Evolutionary conservation across 805 yeast species (phyloP), one percentile per base, ranked within the genome.

Genomic region (Spathaspora sp.): DNA sequence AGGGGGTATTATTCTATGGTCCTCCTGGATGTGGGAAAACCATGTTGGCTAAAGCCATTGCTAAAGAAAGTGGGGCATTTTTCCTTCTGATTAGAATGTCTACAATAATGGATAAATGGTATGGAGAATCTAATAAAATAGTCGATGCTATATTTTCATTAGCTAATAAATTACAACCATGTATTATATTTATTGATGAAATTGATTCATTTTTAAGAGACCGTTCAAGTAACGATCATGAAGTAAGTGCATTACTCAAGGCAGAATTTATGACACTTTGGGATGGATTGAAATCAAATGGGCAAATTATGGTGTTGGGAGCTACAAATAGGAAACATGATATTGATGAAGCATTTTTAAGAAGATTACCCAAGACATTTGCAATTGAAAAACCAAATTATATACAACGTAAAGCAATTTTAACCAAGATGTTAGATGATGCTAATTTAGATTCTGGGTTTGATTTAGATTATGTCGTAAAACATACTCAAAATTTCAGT

Each of bases 1-100:
- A 89, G 62, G 99, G 99, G 42, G 97, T 93, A 2, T 71, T 93
- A 35, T 76, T 92, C 47, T 85, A 89, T 63, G 98, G 98, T 0
- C 97, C 98, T 2, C 98, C 98, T 0, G 98, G 98, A 0, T 93
- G 97, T 67, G 98, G 98, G 50, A 93, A 93, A 69, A 93, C 98
- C 3, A 89, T 93, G 97, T 75, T 93, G 59, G 98, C 97, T 9
- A 93, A 92, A 68, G 97, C 97, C 0, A 78, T 93, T 39, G 98
- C 98, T 1, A 80, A 83, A 51, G 97, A 92, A 66, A 85, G 96
- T 57, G 90, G 89, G 0, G 98, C 98, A 0, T 90, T 86, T 59
- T 93, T 93, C 69, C 80, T 93, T 47, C 90, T 92, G 60, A 87
- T 93, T 48, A 79, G 96, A 66, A 88, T 93, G 96, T 90, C 97